Percentiles rank a stretch among this genome's conserved stretches.
These are phyloP conservation scores for Zygnema circumcarinatum DNA, from an alignment of 139 green algal species.

Conservation along the genomic window DNA sequence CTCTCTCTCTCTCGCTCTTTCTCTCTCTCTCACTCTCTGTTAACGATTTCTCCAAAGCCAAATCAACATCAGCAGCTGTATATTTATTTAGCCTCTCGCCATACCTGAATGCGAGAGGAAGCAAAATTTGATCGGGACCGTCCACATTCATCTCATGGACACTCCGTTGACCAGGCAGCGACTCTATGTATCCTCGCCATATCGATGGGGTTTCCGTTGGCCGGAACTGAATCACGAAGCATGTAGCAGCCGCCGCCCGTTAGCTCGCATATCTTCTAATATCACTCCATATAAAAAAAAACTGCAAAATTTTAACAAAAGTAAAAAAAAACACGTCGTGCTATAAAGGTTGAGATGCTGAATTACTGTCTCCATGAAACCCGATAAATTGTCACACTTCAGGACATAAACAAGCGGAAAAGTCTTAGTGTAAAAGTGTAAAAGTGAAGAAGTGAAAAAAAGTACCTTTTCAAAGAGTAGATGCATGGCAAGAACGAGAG, in stretches of 20 bases:
- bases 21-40: not conserved
- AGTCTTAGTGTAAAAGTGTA: too few relatives aligned
- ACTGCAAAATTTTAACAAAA: too few relatives aligned
- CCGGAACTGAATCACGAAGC: not conserved
- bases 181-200: slow-evolving; percentile 45
- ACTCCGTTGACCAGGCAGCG: slow-evolving; percentile 37
- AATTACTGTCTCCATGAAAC: too few relatives aligned
- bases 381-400: too few relatives aligned
- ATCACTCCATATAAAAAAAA: too few relatives aligned
- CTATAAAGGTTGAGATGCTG: too few relatives aligned
- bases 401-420: too few relatives aligned
- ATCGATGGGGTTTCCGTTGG: not conserved
- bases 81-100: too few relatives aligned
- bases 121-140: slow-evolving; percentile 30
- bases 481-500: slow-evolving; percentile 50
- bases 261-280: too few relatives aligned
- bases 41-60: not conserved
- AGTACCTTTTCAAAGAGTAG: slow-evolving; percentile 53
- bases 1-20: not conserved
- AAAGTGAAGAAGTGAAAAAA: not conserved
- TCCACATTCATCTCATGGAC: slow-evolving; percentile 27
- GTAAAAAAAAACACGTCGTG: too few relatives aligned
- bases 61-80: not conserved
- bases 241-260: not conserved
- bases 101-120: slow-evolving; percentile 50